Percentiles rank a stretch among this genome's conserved stretches.
phyloP scores from a whole-genome alignment of 2,329 filamentous ascomycete genomes.

The Fusarium albidum region DNA sequence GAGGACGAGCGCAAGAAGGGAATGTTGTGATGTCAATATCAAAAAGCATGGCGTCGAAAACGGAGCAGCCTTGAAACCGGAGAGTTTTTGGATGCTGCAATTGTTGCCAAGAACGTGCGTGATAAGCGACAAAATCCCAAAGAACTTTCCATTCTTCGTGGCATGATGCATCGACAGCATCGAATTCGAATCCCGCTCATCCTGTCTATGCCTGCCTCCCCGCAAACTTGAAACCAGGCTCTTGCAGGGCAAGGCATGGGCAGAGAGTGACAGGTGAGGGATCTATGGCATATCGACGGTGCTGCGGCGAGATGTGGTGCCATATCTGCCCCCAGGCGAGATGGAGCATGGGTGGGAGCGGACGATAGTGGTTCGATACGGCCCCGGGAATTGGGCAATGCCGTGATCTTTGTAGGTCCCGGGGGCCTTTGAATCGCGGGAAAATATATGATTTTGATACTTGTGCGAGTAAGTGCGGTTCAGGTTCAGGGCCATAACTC shows the following conservation, averaged over 20 bases:
- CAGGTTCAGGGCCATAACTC: slow-evolving; percentile 8
- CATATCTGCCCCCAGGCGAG: slow-evolving; percentile 29
- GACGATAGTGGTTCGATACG: slow-evolving; percentile 34
- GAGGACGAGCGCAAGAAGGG: slow-evolving; percentile 88
- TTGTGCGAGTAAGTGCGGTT: not conserved
- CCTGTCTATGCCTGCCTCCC: slow-evolving; percentile 10
- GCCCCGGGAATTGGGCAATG: slow-evolving; percentile 17
- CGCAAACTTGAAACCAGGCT: slow-evolving; percentile 32
- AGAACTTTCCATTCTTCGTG: slow-evolving; percentile 20
- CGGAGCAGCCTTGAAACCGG: slow-evolving; percentile 9
- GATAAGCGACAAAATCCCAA: not conserved
- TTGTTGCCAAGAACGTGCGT: slow-evolving; percentile 10
- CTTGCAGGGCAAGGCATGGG: slow-evolving; percentile 10
- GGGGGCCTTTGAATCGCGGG: slow-evolving; percentile 1
- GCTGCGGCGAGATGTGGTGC: slow-evolving; percentile 34
- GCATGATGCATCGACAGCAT: slow-evolving; percentile 23
- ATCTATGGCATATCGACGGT: slow-evolving; percentile 20
- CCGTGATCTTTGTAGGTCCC: not conserved
- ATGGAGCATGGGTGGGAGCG: slow-evolving; percentile 29
- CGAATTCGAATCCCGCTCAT: slow-evolving; percentile 11
- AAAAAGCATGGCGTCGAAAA: slow-evolving; percentile 9
- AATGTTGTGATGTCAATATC: slow-evolving; percentile 72
- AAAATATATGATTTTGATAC: slow-evolving; percentile 5
- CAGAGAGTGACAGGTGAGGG: slow-evolving; percentile 20
- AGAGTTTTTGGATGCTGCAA: slow-evolving; percentile 8